Conservation (phyloP, 495 filamentous ascomycete genomes). For the Pseudoneurospora amorphoporcata region DNA sequence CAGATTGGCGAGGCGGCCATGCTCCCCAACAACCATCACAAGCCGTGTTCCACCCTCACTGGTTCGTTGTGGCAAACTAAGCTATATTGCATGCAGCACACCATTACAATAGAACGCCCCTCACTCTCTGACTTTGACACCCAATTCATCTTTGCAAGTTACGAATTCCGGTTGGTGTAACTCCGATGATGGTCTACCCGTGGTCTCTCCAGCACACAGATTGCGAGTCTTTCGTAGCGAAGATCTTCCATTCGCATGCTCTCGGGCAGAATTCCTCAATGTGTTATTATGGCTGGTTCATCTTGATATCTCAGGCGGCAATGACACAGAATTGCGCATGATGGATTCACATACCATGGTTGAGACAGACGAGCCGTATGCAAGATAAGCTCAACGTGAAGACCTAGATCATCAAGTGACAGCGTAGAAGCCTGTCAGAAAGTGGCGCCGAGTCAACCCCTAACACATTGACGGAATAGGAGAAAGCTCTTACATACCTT, state of each 20-base stretch:
- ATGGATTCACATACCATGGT: background rate
- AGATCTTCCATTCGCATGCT: too few relatives aligned
- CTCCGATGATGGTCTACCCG: background rate
- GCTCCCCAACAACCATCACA: background rate
- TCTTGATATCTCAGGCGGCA: background rate
- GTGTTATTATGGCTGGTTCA: background rate
- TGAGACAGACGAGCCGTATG: background rate
- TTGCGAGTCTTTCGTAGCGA: background rate
- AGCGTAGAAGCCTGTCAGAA: background rate
- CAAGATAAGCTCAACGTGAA: background rate
- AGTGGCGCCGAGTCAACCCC: background rate
- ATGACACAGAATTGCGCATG: background rate
- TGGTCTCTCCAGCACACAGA: background rate
- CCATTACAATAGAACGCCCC: background rate
- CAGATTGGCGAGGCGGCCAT: background rate
- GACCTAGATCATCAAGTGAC: background rate
- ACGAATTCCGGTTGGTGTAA: background rate
- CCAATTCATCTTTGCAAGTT: background rate
- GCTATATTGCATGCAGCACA: background rate
- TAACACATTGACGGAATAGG: background rate
- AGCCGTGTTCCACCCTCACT: background rate
- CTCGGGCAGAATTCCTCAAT: background rate
- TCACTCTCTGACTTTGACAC: background rate
- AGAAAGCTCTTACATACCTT: background rate
- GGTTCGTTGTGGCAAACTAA: background rate